phyloP scores from a whole-genome alignment of 768 basidiomycete genomes.

The Podaxis sp. region DNA sequence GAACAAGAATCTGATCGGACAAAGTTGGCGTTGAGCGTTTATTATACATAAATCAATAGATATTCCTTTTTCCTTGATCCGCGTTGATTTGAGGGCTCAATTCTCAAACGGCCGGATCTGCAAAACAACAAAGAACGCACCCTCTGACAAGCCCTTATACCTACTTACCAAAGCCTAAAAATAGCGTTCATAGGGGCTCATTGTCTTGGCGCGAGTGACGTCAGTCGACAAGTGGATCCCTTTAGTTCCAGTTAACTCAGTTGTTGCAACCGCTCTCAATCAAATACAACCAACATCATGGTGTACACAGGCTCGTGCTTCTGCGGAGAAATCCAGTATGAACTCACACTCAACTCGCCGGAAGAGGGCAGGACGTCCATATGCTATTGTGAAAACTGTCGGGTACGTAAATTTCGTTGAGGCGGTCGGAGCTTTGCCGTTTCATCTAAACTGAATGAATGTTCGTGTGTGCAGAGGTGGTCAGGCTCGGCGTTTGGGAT shows the following conservation, averaged over 20 bases:
- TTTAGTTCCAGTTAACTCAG: too few relatives aligned
- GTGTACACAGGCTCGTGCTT: constrained; percentile 17
- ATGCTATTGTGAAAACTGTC: constrained; percentile 19
- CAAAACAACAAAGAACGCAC: not conserved
- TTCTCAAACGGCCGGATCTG: not conserved
- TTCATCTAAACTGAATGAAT: not conserved
- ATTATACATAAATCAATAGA: not conserved
- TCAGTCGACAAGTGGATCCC: not conserved
- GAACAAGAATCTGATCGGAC: not conserved
- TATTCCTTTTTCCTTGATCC: constrained; percentile 5
- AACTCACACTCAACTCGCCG: constrained; percentile 12
- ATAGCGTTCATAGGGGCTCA: not conserved
- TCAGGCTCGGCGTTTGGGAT: constrained; percentile 20
- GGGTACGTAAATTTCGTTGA: constrained; percentile 11
- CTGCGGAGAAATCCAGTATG: constrained; percentile 16
- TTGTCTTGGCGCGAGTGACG: constrained; percentile 1
- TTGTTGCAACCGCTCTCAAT: not conserved
- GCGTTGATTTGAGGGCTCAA: not conserved
- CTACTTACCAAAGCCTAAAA: not conserved
- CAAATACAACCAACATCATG: not conserved
- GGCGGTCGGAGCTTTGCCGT: not conserved
- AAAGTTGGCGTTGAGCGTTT: not conserved
- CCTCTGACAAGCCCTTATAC: not conserved
- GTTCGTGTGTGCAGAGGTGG: constrained; percentile 15
- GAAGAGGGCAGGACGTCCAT: constrained; percentile 18